Conservation (phyloP, 345 rosid genomes). For the Ricinus communis region DNA sequence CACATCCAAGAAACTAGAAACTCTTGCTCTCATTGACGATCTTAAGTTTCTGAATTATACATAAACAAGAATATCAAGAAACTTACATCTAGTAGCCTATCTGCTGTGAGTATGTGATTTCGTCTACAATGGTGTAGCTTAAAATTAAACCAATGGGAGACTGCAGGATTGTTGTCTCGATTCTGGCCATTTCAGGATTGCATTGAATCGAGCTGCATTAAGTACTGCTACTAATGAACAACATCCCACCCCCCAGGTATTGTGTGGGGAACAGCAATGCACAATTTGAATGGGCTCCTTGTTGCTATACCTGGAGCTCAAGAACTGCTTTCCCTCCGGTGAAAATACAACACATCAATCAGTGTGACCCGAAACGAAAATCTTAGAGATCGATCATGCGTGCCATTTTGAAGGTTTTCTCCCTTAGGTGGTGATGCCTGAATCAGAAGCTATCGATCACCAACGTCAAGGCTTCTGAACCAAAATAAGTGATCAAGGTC, state of each 20-base stretch:
- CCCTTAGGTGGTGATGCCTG: no score
- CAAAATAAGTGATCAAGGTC: no score
- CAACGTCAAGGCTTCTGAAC: no score
- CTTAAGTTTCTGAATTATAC: background rate
- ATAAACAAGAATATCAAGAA: background rate
- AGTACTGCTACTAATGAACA: slow-evolving; percentile 19
- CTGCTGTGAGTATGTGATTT: slow-evolving; percentile 16
- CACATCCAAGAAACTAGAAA: no score
- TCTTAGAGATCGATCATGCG: no score
- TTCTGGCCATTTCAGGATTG: background rate
- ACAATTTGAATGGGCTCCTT: slow-evolving; percentile 12
- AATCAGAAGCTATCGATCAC: no score
- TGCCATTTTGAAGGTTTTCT: no score
- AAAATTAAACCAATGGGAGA: background rate
- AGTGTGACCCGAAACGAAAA: no score
- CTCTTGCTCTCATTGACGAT: slow-evolving; percentile 8
- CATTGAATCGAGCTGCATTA: background rate
- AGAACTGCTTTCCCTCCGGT: slow-evolving; percentile 50
- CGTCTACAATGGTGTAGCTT: slow-evolving; percentile 31
- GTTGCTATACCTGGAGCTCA: slow-evolving; percentile 39
- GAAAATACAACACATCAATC: no score
- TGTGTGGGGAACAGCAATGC: slow-evolving; percentile 22
- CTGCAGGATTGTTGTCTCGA: background rate
- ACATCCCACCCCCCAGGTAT: slow-evolving; percentile 17
- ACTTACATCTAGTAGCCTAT: slow-evolving; percentile 13